A percentile compares a stretch with the other conserved stretches of the same genome.
phyloP scores from a whole-genome alignment of 2,329 filamentous ascomycete species.

The Pyrenochaeta sp. region DNA sequence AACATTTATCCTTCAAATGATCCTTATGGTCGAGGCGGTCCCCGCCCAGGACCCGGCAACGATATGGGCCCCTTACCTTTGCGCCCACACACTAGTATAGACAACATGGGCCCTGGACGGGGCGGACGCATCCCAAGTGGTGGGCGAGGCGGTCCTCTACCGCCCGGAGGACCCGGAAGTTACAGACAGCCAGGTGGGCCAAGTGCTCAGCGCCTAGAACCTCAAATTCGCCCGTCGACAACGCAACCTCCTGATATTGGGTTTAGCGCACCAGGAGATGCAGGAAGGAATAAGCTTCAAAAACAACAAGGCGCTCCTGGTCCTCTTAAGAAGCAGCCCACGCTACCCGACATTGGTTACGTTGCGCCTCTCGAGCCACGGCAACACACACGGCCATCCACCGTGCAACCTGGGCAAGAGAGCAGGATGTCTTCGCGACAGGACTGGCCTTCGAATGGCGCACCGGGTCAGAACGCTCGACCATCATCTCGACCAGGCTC shows the following conservation, averaged over 20 bases:
- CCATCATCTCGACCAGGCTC: conserved; percentile 38
- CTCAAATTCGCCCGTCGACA: conserved; percentile 49
- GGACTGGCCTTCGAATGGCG: conserved; percentile 35
- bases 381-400: conserved; percentile 47
- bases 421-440: conserved; percentile 36
- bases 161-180: conserved; percentile 40
- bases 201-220: conserved; percentile 47
- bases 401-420: conserved; percentile 45
- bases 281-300: conserved; percentile 53
- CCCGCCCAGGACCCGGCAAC: conserved; percentile 33
- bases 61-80: conserved; percentile 44
- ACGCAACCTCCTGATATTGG: conserved; percentile 52
- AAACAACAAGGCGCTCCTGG: conserved; percentile 39
- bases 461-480: conserved; percentile 23
- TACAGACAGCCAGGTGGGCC: conserved; percentile 51
- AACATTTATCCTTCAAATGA: conserved; percentile 49
- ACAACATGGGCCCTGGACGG: conserved; percentile 45
- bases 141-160: conserved; percentile 38
- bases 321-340: conserved; percentile 40
- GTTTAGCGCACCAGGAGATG: conserved; percentile 51
- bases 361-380: conserved; percentile 46
- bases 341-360: conserved; percentile 49
- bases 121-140: conserved; percentile 39
- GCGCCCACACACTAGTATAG: conserved; percentile 48
- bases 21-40: conserved; percentile 39